Evolutionary conservation across 345 rosid genomes (phyloP), one percentile per base, ranked within the genome.

Genomic region (Populus euphratica): DNA sequence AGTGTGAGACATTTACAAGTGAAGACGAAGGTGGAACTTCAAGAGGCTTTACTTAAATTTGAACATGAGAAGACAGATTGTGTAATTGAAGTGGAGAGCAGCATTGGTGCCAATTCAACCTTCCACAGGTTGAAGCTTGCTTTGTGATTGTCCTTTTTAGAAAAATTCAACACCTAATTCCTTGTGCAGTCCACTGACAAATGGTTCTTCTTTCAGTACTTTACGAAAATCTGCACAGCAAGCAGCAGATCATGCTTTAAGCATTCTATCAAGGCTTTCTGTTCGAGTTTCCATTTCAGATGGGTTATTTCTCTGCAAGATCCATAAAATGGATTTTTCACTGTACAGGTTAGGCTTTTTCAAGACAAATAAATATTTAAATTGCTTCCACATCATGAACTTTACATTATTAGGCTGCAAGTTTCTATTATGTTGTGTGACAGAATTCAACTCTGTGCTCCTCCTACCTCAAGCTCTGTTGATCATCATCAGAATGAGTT

Each of bases 31-130:
- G 27, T 73, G 47, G 94, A 94, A 80, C 91, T 94, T 79, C 90
- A 83, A 77, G 95, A 91, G 68, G 90, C 95, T 69, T 77, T 94
- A 70, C 70, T 85, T 56, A 76, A 75, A 79, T 83, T 90, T 85
- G 81, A 82, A 73, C 16, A 81, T 73, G 89, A 83, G 82, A 83
- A 81, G 68, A 79, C 76, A 69, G 98, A 94, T 81, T 80, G 87
- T 66, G 77, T 94, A 43, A 86, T 93, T 91, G 98, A 94, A 88
- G 94, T 91, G 82, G 90, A 91, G 84, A 94, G 98, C 77, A 69
- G 87, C 87, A 94, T 93, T 36, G 80, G 80, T 76, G 79, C 87
- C 75, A 94, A 94, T 83, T 88, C 95, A 54, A 59, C 81, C 67
- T 86, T 90, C 83, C 98, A 94, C 84, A 90, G 98, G 98, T 92